Conservation (phyloP, 140 eudicot species). For the Cichorium intybus region DNA sequence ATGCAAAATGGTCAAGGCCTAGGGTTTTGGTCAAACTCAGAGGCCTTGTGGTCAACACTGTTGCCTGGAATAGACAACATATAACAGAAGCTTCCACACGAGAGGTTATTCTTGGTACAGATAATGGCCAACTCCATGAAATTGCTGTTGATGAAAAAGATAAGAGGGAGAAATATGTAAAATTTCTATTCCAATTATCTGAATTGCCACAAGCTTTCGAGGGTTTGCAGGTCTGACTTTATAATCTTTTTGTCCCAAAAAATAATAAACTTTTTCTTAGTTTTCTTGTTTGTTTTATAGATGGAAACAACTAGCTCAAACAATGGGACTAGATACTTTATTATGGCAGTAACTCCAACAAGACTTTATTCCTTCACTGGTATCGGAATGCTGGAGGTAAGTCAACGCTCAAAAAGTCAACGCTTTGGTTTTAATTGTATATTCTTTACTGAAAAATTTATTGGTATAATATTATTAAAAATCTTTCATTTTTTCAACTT, state of each 20-base stretch:
- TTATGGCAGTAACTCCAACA: conserved; percentile 97
- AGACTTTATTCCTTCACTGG: conserved; percentile 94
- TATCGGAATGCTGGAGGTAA: conserved; percentile 72
- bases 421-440: not conserved
- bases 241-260: not conserved
- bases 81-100: conserved; percentile 93
- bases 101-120: conserved; percentile 92
- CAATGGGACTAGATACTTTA: conserved; percentile 73
- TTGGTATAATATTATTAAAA: not conserved
- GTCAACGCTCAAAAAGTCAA: no score
- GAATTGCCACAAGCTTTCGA: conserved; percentile 88
- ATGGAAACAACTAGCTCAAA: conserved; percentile 84
- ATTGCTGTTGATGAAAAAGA: conserved; percentile 90
- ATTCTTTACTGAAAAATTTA: conserved; percentile 5
- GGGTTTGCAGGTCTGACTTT: conserved; percentile 64
- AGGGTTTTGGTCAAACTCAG: conserved; percentile 68
- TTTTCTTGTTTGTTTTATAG: conserved; percentile 36
- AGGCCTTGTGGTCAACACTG: conserved; percentile 83
- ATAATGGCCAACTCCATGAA: conserved; percentile 87
- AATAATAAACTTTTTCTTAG: not conserved
- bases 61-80: conserved; percentile 94
- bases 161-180: conserved; percentile 89
- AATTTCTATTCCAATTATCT: conserved; percentile 65
- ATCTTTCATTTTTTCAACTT: conserved; percentile 23
- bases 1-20: conserved; percentile 91